Base-by-base conservation (phyloP, 2,329 filamentous ascomycete genomes). In the Graphilbum ipis-grandicollis region DNA sequence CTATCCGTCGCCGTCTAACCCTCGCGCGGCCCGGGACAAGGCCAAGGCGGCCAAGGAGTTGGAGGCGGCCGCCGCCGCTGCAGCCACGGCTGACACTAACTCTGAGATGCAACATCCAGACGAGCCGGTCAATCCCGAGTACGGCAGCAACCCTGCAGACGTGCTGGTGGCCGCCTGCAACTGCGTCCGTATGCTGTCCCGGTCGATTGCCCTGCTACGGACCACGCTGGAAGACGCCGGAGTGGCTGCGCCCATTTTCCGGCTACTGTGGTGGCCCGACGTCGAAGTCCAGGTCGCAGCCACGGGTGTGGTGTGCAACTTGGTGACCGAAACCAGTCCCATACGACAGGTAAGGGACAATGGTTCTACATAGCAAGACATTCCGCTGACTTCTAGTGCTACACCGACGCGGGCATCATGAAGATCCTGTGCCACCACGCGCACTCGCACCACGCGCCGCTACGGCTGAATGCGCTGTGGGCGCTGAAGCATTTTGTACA, bases 381-480 rank as follows among this genome's bases (percentile, higher is more conserved):
- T n/a, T n/a, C n/a, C n/a, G 13, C 29, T 10, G 15, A 31, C 35
- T 42, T 9, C 36, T 46, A 88, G 75, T 65, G 75, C 31, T 73
- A 94, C 25, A 66, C 80, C 7, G 73, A 80, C 34, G 70, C 70
- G 5, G 82, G 82, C 7, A 71, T 90, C 2, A 66, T 93, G 45
- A 74, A 73, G 42, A 70, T 79, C 1, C 62, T 96, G 2, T 93
- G 85, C 50, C 72, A 81, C 46, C 82, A 93, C 52, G 84, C 86
- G 2, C 81, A 81, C 52, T 90, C 82, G 1, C 66, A 70, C 33
- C 81, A 88, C 49, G 70, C 79, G n/a, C 72, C 76, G 33, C 63
- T 96, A 37, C 74, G 84, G 19, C 65, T 92, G 19, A 85, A 90
- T 48, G 85, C 86, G 18, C 58, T 98, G 2, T 98, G 90, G 88